A percentile compares a stretch with the other conserved stretches of the same genome.
These are phyloP conservation scores for Kwoniella heveanensis DNA, from an alignment of 768 basidiomycete species.

Conservation along the genomic window DNA sequence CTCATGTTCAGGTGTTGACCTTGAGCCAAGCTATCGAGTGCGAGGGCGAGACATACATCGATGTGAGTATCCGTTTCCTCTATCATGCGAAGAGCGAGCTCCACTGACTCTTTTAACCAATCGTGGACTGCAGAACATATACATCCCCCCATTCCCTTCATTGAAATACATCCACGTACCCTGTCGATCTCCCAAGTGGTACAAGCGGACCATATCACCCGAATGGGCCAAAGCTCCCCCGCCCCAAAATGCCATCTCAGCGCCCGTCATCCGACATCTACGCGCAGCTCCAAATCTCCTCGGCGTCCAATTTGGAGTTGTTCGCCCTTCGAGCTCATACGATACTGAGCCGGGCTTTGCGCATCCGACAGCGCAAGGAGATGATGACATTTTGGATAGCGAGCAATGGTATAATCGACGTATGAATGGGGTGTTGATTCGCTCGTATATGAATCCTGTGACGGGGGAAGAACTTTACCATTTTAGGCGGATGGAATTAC, in stretches of 20 bases:
- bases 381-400: slow-evolving; percentile 4
- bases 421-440: slow-evolving; percentile 18
- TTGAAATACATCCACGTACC: slow-evolving; percentile 10
- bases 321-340: not conserved
- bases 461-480: slow-evolving; percentile 21
- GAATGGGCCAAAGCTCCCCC: slow-evolving; percentile 27
- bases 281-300: slow-evolving; percentile 7
- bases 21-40: slow-evolving; percentile 17
- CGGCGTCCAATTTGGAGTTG: slow-evolving; percentile 10
- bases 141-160: slow-evolving; percentile 15
- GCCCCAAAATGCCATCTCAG: slow-evolving; percentile 14
- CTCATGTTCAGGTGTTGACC: slow-evolving; percentile 2
- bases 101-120: too few species aligned
- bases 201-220: slow-evolving; percentile 3
- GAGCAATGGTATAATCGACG: slow-evolving; percentile 12
- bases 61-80: too few species aligned
- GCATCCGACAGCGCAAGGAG: not conserved
- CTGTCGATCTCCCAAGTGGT: slow-evolving; percentile 16
- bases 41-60: slow-evolving; percentile 24
- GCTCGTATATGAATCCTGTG: slow-evolving; percentile 9
- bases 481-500: slow-evolving; percentile 12
- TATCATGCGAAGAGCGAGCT: too few species aligned
- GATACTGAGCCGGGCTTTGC: too few species aligned
- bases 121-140: slow-evolving; percentile 22
- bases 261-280: slow-evolving; percentile 17